Conservation (phyloP, 2,329 filamentous ascomycete genomes). For the Teratosphaeria nubilosa region DNA sequence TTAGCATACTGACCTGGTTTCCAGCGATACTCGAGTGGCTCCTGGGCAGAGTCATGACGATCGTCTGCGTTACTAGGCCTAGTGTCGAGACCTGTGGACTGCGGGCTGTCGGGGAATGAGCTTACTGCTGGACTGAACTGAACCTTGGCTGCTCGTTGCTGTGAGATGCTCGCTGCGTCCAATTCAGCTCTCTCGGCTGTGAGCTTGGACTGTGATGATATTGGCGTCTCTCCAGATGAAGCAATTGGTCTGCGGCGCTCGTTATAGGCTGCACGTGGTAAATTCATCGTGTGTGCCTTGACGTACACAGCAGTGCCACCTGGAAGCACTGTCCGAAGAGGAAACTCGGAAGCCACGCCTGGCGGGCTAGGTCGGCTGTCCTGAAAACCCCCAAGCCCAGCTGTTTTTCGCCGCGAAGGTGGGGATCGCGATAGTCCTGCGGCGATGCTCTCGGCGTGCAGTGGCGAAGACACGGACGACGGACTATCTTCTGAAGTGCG, state of each 20-base stretch:
- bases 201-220: slow-evolving; percentile 7
- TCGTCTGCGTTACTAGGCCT: slow-evolving; percentile 6
- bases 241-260: slow-evolving; percentile 8
- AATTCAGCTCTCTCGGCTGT: slow-evolving; percentile 10
- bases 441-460: slow-evolving; percentile 8
- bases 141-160: background rate
- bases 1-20: background rate
- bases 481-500: slow-evolving; percentile 11
- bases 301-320: slow-evolving; percentile 20
- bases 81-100: slow-evolving; percentile 2
- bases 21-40: slow-evolving; percentile 1
- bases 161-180: background rate
- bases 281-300: slow-evolving; percentile 10
- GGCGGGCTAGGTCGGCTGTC: background rate
- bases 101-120: background rate
- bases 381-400: background rate
- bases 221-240: slow-evolving; percentile 1
- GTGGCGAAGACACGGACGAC: slow-evolving; percentile 9
- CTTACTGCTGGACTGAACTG: slow-evolving; percentile 3
- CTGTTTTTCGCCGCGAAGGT: background rate
- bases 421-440: slow-evolving; percentile 11
- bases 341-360: background rate
- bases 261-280: slow-evolving; percentile 10
- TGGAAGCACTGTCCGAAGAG: slow-evolving; percentile 6
- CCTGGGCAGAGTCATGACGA: slow-evolving; percentile 10